phyloP scores from a whole-genome alignment of 1,284 basidiomycete species.

The Ustilago nuda region DNA sequence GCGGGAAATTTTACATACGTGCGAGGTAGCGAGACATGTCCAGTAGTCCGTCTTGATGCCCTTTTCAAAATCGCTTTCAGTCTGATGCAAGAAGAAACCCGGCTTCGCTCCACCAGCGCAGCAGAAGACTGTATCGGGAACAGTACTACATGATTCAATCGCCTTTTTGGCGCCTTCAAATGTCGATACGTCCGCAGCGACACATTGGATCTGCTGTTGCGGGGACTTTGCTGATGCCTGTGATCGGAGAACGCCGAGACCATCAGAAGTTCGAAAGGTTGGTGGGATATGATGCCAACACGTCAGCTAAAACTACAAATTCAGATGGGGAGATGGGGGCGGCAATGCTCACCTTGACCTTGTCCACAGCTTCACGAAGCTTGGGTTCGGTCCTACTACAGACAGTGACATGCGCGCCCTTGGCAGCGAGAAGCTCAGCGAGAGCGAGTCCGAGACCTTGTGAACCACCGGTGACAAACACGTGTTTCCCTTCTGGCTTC shows the following conservation, averaged over 20 bases:
- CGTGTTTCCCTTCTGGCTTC: conserved; percentile 45
- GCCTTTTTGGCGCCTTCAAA: conserved; percentile 56
- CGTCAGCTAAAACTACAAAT: neutral
- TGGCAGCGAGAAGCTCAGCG: conserved; percentile 77
- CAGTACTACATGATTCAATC: conserved; percentile 62
- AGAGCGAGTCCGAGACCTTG: conserved; percentile 82
- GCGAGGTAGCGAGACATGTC: conserved; percentile 79
- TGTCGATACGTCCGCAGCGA: conserved; percentile 62
- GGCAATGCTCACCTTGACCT: conserved; percentile 74
- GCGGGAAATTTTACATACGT: conserved; percentile 72
- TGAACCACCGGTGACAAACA: conserved; percentile 82
- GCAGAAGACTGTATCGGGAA: conserved; percentile 79
- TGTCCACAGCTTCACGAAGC: conserved; percentile 74
- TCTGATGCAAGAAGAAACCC: conserved; percentile 79
- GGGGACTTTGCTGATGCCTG: conserved; percentile 30
- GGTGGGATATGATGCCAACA: neutral
- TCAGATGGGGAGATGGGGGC: neutral
- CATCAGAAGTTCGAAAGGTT: neutral
- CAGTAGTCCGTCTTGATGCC: conserved; percentile 72
- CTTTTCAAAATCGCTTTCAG: conserved; percentile 74
- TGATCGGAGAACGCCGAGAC: conserved; percentile 5
- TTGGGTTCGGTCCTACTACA: conserved; percentile 79
- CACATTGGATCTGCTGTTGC: conserved; percentile 41
- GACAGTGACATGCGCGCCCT: conserved; percentile 83
- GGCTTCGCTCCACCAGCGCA: conserved; percentile 80